A percentile compares a stretch with the other conserved stretches of the same genome.
Conservation (phyloP, 768 basidiomycete species). For the Macrolepiota fuliginosa region DNA sequence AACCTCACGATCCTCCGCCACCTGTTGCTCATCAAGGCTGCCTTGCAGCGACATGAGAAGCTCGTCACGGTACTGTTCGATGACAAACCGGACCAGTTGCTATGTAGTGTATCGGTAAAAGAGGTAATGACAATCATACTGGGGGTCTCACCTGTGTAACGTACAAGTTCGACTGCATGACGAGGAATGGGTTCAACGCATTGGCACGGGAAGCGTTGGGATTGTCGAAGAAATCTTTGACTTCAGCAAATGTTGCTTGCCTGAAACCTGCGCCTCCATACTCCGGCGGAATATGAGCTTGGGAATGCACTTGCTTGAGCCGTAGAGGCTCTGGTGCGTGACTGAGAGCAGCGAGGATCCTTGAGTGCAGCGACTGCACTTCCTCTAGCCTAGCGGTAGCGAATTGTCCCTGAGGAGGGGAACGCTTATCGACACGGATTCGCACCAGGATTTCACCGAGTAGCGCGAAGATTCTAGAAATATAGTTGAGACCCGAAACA, state of each 20-base stretch:
- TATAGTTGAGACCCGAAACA: constrained; percentile 86
- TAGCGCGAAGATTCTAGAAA: constrained; percentile 80
- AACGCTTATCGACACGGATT: constrained; percentile 83
- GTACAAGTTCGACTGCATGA: constrained; percentile 90
- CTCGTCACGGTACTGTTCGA: constrained; percentile 90
- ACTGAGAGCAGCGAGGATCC: constrained; percentile 70
- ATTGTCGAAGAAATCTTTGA: constrained; percentile 90
- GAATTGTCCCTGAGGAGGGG: constrained; percentile 82
- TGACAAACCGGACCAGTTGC: constrained; percentile 93
- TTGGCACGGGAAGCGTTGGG: constrained; percentile 84
- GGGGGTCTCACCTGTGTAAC: constrained; percentile 73
- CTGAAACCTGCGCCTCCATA: constrained; percentile 72
- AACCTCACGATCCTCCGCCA: constrained; percentile 74
- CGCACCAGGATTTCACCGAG: constrained; percentile 86
- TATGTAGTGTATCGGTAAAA: constrained; percentile 25
- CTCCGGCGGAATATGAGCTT: constrained; percentile 51
- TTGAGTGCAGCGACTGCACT: constrained; percentile 74
- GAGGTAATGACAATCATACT: background rate
- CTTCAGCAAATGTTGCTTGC: constrained; percentile 82
- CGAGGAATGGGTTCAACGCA: constrained; percentile 85
- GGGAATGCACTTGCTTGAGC: constrained; percentile 55
- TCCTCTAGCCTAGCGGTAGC: constrained; percentile 84
- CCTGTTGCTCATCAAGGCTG: constrained; percentile 57
- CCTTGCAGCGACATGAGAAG: constrained; percentile 68
- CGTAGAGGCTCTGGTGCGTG: constrained; percentile 77